Evolutionary conservation across 768 basidiomycete genomes (phyloP).

Genomic region (Xanthoconium purpureum): DNA sequence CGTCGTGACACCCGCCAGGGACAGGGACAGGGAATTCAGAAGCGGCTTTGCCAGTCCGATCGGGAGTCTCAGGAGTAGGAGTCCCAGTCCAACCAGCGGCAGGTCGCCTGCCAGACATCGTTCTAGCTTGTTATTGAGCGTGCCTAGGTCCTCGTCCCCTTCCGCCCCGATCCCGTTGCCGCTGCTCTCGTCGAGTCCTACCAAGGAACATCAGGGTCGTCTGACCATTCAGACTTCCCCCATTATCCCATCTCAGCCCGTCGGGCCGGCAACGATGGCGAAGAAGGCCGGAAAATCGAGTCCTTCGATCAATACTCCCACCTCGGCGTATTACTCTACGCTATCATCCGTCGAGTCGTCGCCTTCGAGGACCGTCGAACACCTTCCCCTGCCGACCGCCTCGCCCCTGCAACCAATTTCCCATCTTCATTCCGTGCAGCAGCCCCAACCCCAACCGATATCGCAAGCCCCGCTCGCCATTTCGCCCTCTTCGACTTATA

Average conservation of each 20-base stretch:
- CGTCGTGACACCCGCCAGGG: slow-evolving; percentile 54
- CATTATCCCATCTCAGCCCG: background rate
- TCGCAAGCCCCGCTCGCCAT: slow-evolving; percentile 7
- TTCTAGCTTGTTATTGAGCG: slow-evolving; percentile 47
- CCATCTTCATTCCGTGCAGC: slow-evolving; percentile 13
- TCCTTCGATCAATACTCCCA: slow-evolving; percentile 42
- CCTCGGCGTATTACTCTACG: slow-evolving; percentile 48
- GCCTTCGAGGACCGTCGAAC: slow-evolving; percentile 36
- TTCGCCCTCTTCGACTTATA: slow-evolving; percentile 26
- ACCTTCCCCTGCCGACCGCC: slow-evolving; percentile 26
- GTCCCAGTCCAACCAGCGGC: slow-evolving; percentile 56
- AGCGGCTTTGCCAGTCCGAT: slow-evolving; percentile 69
- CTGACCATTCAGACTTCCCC: slow-evolving; percentile 28
- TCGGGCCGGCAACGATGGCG: background rate
- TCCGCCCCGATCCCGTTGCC: slow-evolving; percentile 16
- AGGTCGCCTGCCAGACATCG: slow-evolving; percentile 36
- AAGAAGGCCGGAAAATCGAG: slow-evolving; percentile 18
- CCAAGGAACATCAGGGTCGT: slow-evolving; percentile 16
- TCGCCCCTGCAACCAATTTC: slow-evolving; percentile 22
- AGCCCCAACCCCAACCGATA: slow-evolving; percentile 19
- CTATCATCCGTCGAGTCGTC: slow-evolving; percentile 38
- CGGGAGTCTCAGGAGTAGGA: slow-evolving; percentile 57
- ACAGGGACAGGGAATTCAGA: slow-evolving; percentile 30
- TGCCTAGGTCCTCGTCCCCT: slow-evolving; percentile 38
- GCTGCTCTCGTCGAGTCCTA: slow-evolving; percentile 30